Base-by-base conservation (phyloP, 2,329 filamentous ascomycete species). In the Fusarium ambrosium region DNA sequence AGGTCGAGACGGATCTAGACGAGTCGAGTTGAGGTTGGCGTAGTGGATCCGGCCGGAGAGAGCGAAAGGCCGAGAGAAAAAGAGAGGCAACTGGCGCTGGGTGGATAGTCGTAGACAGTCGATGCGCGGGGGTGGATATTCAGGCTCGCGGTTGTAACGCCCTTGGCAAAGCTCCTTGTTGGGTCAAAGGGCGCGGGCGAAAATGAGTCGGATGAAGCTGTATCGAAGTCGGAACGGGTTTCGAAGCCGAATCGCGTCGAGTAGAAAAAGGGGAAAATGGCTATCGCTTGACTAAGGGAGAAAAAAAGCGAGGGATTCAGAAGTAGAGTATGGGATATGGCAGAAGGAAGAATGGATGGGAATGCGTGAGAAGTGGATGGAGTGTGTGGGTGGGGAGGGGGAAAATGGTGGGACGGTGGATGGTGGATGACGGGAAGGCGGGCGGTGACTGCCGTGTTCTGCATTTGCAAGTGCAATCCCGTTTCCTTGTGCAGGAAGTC, bases 61-160 rank as follows among this genome's bases (percentile, higher is more conserved):
- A 61, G 53, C 61, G 45, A 71, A 55, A 61, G 67, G 56, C 64
- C 41, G 53, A 71, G 72, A 59, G 58, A 68, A 60, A 64, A 71
- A 66, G 71, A 74, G 69, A 74, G 62, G 62, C 39, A 69, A 73
- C 69, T 62, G 65, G 60, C 72, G 48, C 56, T 32, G 34, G 55
- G 64, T 64, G 64, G 69, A 65, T 65, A 73, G 64, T 73, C 48
- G 70, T 39, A 68, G 58, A 73, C 62, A 64, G 70, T 56, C 66
- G 73, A 75, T 73, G 73, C 73, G 73, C 73, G 73, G 73, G 73
- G 73, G 70, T 75, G 73, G 70, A 45, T 75, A 75, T 68, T 73
- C 61, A 68, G 65, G 66, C 63, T 73, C 63, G 63, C 68, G 70
- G 75, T 69, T 73, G 66, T 67, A 70, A 63, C 41, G 69, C 45